These are phyloP conservation scores for Closterium sp. DNA, from an alignment of 139 green algal genomes.

Conservation along the genomic window DNA sequence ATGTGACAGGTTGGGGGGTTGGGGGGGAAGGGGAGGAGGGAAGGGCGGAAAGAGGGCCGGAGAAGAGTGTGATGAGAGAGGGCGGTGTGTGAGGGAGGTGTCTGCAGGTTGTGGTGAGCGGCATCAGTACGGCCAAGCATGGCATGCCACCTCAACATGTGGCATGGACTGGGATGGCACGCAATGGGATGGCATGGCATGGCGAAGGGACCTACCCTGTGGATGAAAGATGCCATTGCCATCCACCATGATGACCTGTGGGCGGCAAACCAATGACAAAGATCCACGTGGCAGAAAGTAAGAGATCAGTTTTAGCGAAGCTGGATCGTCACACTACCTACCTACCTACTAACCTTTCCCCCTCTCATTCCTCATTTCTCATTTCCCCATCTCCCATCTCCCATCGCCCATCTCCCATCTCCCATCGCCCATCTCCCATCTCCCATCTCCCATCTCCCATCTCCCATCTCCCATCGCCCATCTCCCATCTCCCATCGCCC, in stretches of 20 bases:
- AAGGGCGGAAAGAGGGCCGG: background rate
- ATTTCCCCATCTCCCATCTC: too few species aligned
- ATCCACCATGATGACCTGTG: conserved; percentile 52
- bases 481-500: background rate
- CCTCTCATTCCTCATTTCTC: background rate
- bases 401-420: too few species aligned
- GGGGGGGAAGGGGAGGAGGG: background rate
- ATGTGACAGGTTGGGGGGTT: background rate
- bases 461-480: background rate
- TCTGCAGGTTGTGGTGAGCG: background rate
- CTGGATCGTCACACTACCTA: background rate
- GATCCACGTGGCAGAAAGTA: background rate
- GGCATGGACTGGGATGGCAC: background rate
- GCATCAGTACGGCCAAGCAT: background rate
- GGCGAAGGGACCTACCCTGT: background rate
- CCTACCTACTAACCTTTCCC: background rate
- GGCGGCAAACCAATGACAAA: background rate
- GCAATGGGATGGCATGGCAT: background rate
- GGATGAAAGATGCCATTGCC: conserved; percentile 55
- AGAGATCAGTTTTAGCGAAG: background rate
- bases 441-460: background rate
- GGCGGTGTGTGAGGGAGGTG: background rate
- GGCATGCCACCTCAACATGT: background rate
- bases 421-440: background rate
- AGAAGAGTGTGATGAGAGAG: background rate